These are phyloP conservation scores for Lippia alba DNA, from an alignment of 305 asterid species.

Conservation along the genomic window DNA sequence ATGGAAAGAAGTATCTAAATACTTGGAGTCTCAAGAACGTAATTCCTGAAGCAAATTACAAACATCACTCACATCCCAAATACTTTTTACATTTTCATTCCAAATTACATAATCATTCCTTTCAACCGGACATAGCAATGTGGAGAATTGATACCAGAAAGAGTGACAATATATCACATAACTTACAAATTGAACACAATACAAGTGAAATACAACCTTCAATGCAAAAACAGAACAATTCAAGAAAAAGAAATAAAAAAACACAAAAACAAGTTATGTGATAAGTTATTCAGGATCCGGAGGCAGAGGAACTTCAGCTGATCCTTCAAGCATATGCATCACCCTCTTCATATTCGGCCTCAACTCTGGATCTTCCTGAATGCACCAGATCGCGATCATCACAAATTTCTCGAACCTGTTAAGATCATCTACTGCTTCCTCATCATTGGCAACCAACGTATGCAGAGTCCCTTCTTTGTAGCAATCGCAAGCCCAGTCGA, in stretches of 20 bases:
- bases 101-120: no score
- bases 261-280: background rate
- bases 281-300: slow-evolving; percentile 38
- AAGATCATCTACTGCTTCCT: slow-evolving; percentile 39
- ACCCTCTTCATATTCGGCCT: slow-evolving; percentile 59
- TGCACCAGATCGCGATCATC: slow-evolving; percentile 56
- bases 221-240: background rate
- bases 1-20: no score
- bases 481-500: slow-evolving; percentile 52
- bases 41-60: no score
- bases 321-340: slow-evolving; percentile 54
- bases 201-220: no score
- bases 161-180: no score
- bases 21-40: no score
- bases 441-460: slow-evolving; percentile 31
- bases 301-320: slow-evolving; percentile 43
- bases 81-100: no score
- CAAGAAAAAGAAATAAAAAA: background rate
- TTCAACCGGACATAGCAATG: no score
- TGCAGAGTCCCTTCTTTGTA: slow-evolving; percentile 26
- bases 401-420: slow-evolving; percentile 39
- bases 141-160: no score
- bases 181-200: no score
- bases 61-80: no score
- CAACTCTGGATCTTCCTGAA: slow-evolving; percentile 49